Evolutionary conservation across 1,284 basidiomycete species (phyloP).

Genomic region (Sporisorium scitamineum): DNA sequence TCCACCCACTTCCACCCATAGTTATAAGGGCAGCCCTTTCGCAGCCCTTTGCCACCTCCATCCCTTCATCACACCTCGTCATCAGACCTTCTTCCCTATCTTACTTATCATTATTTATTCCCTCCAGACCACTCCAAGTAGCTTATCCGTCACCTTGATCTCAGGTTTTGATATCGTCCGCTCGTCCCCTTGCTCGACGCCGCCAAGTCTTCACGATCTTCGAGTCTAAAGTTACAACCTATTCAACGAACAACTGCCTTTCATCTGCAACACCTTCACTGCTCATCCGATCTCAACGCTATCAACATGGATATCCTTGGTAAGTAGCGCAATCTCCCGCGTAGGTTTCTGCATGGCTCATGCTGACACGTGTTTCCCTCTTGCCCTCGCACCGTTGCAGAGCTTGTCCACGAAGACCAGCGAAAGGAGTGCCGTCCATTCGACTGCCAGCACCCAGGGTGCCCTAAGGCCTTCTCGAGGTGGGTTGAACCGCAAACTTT

Average conservation of each 20-base stretch:
- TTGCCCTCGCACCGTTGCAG: constrained; percentile 14
- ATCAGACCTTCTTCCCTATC: not conserved
- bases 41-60: not conserved
- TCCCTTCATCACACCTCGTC: not conserved
- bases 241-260: too few relatives aligned
- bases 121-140: not conserved
- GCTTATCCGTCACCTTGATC: not conserved
- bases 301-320: constrained; percentile 55
- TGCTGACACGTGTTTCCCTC: not conserved
- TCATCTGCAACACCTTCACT: too few relatives aligned
- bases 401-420: constrained; percentile 61
- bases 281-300: not conserved
- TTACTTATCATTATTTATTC: too few relatives aligned
- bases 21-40: not conserved
- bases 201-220: too few relatives aligned
- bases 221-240: too few relatives aligned
- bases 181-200: too few relatives aligned
- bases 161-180: not conserved
- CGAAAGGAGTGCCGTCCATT: constrained; percentile 52
- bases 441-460: constrained; percentile 51
- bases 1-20: not conserved
- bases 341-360: too few relatives aligned
- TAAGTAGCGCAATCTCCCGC: constrained; percentile 6
- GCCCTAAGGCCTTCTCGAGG: constrained; percentile 61
- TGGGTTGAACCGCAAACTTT: constrained; percentile 12